Conservation (phyloP, 345 rosid species). For the Aquilaria sinensis region DNA sequence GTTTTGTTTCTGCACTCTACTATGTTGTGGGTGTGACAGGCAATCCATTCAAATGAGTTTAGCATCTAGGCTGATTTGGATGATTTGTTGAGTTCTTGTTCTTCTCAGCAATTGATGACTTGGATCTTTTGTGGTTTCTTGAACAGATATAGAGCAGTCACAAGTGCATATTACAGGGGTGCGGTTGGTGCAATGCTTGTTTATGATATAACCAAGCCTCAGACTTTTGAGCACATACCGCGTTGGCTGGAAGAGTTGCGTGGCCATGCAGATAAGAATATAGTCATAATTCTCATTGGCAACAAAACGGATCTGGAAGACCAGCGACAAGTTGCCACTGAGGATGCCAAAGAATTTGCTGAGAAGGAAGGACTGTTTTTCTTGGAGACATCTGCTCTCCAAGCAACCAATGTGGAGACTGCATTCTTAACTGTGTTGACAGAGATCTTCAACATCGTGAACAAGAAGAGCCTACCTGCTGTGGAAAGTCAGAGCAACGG, state of each 20-base stretch:
- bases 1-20: too few relatives aligned
- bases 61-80: too few relatives aligned
- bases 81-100: not conserved
- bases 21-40: too few relatives aligned
- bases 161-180: slow-evolving; percentile 83
- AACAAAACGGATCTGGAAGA: slow-evolving; percentile 69
- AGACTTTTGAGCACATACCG: slow-evolving; percentile 77
- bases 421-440: slow-evolving; percentile 66
- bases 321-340: slow-evolving; percentile 53
- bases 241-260: slow-evolving; percentile 83
- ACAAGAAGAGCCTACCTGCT: slow-evolving; percentile 68
- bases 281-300: slow-evolving; percentile 66
- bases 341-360: slow-evolving; percentile 76
- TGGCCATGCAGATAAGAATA: slow-evolving; percentile 77
- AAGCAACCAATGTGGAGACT: slow-evolving; percentile 65
- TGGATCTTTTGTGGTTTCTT: slow-evolving; percentile 1
- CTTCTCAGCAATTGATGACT: slow-evolving; percentile 4
- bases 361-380: slow-evolving; percentile 79
- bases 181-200: slow-evolving; percentile 93
- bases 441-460: slow-evolving; percentile 63
- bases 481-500: slow-evolving; percentile 46
- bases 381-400: slow-evolving; percentile 68
- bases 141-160: slow-evolving; percentile 74
- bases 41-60: too few relatives aligned
- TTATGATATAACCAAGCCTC: slow-evolving; percentile 63